These are phyloP conservation scores for Xylariaceae sp. DNA, from an alignment of 2,329 filamentous ascomycete species.

Conservation along the genomic window DNA sequence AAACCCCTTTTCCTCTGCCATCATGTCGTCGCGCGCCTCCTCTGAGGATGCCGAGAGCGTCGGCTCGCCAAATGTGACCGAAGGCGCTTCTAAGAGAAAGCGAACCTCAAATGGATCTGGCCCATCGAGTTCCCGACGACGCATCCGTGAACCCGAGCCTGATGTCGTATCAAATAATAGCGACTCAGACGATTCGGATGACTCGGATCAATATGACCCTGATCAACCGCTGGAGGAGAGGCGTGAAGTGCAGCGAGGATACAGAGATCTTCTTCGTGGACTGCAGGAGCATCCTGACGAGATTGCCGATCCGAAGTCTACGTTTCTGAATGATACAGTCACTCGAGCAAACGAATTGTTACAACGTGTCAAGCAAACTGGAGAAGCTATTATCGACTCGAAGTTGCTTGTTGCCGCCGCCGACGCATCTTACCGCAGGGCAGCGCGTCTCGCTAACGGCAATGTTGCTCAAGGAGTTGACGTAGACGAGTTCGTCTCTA, in stretches of 20 bases:
- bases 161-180: not conserved
- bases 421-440: constrained; percentile 74
- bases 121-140: constrained; percentile 28
- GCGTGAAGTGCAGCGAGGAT: constrained; percentile 61
- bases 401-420: constrained; percentile 76
- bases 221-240: constrained; percentile 73
- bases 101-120: constrained; percentile 30
- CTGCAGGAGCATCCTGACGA: constrained; percentile 64
- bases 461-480: constrained; percentile 72
- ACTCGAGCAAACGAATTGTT: constrained; percentile 60
- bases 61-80: constrained; percentile 17
- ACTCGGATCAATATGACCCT: constrained; percentile 63
- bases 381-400: constrained; percentile 85
- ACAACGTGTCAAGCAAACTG: constrained; percentile 73
- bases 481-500: constrained; percentile 85
- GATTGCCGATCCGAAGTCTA: constrained; percentile 60
- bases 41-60: constrained; percentile 22
- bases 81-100: constrained; percentile 30
- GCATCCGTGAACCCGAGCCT: constrained; percentile 27
- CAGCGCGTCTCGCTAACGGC: constrained; percentile 67
- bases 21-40: constrained; percentile 25
- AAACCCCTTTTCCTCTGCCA: not conserved
- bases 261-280: constrained; percentile 61
- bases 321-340: constrained; percentile 61
- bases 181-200: constrained; percentile 14